These are phyloP conservation scores for Brassica balearica DNA, from an alignment of 441 rosid species.

Conservation along the genomic window DNA sequence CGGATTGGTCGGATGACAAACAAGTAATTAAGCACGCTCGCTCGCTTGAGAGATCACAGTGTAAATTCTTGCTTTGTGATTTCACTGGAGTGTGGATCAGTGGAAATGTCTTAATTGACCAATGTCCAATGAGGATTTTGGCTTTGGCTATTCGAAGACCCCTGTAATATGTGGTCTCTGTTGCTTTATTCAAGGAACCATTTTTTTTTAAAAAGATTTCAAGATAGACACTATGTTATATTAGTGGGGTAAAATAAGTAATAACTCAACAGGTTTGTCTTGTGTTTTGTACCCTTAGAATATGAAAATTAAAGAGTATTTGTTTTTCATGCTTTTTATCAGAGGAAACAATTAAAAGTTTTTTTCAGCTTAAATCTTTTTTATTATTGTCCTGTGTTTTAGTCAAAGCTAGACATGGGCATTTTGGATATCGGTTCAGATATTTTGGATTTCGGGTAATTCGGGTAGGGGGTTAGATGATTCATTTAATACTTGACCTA, in stretches of 20 bases:
- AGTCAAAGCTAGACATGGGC: not conserved
- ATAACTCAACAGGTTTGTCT: not conserved
- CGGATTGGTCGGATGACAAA: constrained; percentile 38
- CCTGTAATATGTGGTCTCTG: not conserved
- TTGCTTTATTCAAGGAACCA: not conserved
- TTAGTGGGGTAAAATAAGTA: not conserved
- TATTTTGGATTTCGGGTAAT: no score
- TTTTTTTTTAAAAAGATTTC: not conserved
- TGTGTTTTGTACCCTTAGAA: not conserved
- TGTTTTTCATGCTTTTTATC: not conserved
- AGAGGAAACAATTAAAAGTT: not conserved
- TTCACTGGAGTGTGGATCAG: constrained; percentile 1
- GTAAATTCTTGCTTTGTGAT: constrained; percentile 32
- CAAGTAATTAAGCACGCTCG: constrained; percentile 24
- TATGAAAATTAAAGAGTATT: not conserved
- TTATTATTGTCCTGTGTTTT: not conserved
- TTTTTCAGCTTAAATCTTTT: constrained; percentile 1
- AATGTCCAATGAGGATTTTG: not conserved
- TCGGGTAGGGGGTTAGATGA: no score
- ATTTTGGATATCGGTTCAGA: no score
- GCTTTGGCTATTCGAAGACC: not conserved
- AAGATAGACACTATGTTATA: not conserved
- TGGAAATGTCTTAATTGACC: not conserved
- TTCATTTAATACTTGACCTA: no score
- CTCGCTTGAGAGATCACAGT: constrained; percentile 23